Evolutionary conservation across 176 grass and related monocot genomes (phyloP), one percentile per base, ranked within the genome.

Genomic region (Paspalum vaginatum): DNA sequence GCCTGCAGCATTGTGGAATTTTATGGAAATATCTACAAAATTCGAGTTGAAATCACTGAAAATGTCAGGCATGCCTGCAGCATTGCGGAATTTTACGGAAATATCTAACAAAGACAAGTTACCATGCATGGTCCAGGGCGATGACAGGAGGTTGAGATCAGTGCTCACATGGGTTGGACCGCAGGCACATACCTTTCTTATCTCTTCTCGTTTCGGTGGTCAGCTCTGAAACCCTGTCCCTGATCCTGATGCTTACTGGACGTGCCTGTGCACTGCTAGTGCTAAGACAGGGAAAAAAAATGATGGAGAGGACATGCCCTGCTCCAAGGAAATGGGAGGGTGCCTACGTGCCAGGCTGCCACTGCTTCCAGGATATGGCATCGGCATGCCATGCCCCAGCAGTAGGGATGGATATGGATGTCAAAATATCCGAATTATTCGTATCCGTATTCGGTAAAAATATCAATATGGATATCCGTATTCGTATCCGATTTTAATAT

Each of bases 91-190:
- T 21, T 78, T 62, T 21, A 20, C 15, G 21, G 54, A 53, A 53
- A 52, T 39, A 77, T 70, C 42, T 58, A 2, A 47, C 11, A 32
- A 32, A 32, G 3, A 32, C 32, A 32, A 32, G 32, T 32, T 32
- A 32, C 32, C 32, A 32, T n/a, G 3, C 32, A 32, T 32, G 32
- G n/a, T n/a, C n/a, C 32, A 32, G 56, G 20, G 40, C 14, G 59
- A 61, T 12, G 59, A 27, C 27, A 25, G 15, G 58, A 24, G 16
- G 5, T 46, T 46, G 38, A 62, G 57, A 73, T 55, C 17, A 56
- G 17, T 15, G 45, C 75, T 51, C 83, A 79, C 83, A 79, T 85
- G 83, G 74, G 58, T n/a, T 73, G 86, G 74, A 82, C 79, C 79
- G 65, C 64, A 55, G 39, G 27, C 64, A 50, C 54, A 51, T 22